Evolutionary conservation across 805 yeast genomes (phyloP).

Genomic region (Schizosaccharomyces japonicus): DNA sequence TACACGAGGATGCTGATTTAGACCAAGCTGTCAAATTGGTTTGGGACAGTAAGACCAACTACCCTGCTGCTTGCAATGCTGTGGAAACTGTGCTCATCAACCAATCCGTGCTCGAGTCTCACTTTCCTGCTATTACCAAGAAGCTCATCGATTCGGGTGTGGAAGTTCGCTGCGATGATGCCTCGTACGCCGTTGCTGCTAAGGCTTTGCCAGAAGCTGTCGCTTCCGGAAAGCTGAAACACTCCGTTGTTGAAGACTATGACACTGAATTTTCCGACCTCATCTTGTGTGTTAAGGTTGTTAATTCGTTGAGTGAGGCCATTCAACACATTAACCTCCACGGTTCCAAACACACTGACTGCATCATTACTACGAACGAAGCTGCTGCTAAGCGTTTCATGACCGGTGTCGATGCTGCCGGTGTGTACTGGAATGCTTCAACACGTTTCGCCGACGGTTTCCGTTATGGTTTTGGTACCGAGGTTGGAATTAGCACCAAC

Average conservation of each 20-base stretch:
- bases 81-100: conserved; percentile 64
- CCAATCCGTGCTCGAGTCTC: conserved; percentile 20
- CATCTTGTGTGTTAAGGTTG: conserved; percentile 53
- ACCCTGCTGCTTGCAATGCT: conserved; percentile 98
- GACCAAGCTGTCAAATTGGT: conserved; percentile 52
- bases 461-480: conserved; percentile 95
- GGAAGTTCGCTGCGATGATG: conserved; percentile 40
- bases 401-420: conserved; percentile 77
- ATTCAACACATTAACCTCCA: conserved; percentile 66
- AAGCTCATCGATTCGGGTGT: conserved; percentile 42
- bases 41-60: conserved; percentile 27
- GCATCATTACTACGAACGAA: conserved; percentile 59
- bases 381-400: conserved; percentile 50
- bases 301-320: conserved; percentile 42
- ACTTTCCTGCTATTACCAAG: conserved; percentile 12
- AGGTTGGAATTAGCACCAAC: conserved; percentile 90
- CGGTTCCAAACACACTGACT: conserved; percentile 91
- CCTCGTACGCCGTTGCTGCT: conserved; percentile 16
- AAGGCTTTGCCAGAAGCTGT: conserved; percentile 2
- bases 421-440: conserved; percentile 93
- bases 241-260: conserved; percentile 45
- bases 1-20: conserved; percentile 56
- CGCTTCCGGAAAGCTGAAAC: conserved; percentile 15
- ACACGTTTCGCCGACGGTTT: conserved; percentile 97
- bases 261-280: conserved; percentile 62